phyloP scores from a whole-genome alignment of 2,329 filamentous ascomycete genomes.

The Leptographium lundbergii region DNA sequence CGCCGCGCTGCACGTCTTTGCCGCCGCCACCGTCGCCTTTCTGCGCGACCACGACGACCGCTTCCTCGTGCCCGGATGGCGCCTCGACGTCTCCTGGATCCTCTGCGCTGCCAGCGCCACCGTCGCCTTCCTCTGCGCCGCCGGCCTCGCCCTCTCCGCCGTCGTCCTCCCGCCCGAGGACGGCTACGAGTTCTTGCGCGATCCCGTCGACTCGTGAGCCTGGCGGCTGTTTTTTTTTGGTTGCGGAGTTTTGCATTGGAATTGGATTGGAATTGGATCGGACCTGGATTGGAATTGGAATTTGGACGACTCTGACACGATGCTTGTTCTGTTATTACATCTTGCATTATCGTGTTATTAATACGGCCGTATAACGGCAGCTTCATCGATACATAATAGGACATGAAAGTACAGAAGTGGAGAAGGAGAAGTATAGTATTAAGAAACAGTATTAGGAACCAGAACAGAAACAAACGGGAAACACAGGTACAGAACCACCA shows the following conservation, averaged over 20 bases:
- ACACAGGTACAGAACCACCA: too few species aligned
- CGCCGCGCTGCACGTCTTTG: constrained; percentile 57
- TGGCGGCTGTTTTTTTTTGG: not conserved
- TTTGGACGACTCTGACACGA: too few species aligned
- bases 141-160: constrained; percentile 52
- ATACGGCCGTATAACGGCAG: too few species aligned
- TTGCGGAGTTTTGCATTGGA: not conserved
- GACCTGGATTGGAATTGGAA: too few species aligned
- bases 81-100: constrained; percentile 66
- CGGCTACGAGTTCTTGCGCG: constrained; percentile 62
- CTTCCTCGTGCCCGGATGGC: constrained; percentile 71
- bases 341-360: too few species aligned
- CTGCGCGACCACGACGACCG: constrained; percentile 72
- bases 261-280: too few species aligned
- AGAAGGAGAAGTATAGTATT: too few species aligned
- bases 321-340: too few species aligned
- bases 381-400: too few species aligned
- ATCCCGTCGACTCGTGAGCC: constrained; percentile 17
- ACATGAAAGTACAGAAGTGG: too few species aligned
- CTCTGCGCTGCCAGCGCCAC: constrained; percentile 48
- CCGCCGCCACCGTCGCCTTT: constrained; percentile 73
- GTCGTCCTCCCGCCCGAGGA: constrained; percentile 65
- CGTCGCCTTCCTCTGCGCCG: constrained; percentile 38
- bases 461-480: too few species aligned
- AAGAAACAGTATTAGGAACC: too few species aligned